Evolutionary conservation across 1,139 yeast species (phyloP).

Genomic region (Candida sp.): DNA sequence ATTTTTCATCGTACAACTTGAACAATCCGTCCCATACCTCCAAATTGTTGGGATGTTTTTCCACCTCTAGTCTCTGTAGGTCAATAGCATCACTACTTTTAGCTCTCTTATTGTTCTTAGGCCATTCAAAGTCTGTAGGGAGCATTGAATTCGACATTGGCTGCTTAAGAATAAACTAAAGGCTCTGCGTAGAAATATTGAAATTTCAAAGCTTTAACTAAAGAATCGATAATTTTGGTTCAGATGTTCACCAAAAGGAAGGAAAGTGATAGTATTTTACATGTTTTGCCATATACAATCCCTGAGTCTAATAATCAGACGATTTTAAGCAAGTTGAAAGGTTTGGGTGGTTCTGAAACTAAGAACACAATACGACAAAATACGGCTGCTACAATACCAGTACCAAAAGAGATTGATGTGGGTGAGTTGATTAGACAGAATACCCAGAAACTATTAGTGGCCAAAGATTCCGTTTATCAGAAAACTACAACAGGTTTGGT

Average conservation of each 20-base stretch:
- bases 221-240: too few relatives aligned
- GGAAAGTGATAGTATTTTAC: neutral
- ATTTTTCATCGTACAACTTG: slow-evolving; percentile 16
- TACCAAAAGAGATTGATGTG: slow-evolving; percentile 19
- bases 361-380: neutral
- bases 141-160: neutral
- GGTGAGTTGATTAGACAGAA: slow-evolving; percentile 18
- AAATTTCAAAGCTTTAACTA: too few relatives aligned
- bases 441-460: slow-evolving; percentile 15
- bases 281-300: slow-evolving; percentile 12
- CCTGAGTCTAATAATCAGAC: slow-evolving; percentile 12
- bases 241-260: neutral
- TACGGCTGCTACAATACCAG: slow-evolving; percentile 15
- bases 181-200: neutral
- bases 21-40: slow-evolving; percentile 30
- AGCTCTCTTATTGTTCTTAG: neutral
- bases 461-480: slow-evolving; percentile 2
- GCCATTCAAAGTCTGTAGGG: neutral
- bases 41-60: slow-evolving; percentile 21
- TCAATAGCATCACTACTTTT: slow-evolving; percentile 1
- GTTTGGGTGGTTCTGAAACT: neutral
- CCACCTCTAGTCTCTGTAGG: slow-evolving; percentile 3
- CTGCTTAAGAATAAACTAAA: neutral
- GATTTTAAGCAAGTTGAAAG: slow-evolving; percentile 12
- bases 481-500: neutral